Evolutionary conservation across 495 filamentous ascomycete species (phyloP), one percentile per base, ranked within the genome.

Genomic region (Saxophila tyrrhenica): DNA sequence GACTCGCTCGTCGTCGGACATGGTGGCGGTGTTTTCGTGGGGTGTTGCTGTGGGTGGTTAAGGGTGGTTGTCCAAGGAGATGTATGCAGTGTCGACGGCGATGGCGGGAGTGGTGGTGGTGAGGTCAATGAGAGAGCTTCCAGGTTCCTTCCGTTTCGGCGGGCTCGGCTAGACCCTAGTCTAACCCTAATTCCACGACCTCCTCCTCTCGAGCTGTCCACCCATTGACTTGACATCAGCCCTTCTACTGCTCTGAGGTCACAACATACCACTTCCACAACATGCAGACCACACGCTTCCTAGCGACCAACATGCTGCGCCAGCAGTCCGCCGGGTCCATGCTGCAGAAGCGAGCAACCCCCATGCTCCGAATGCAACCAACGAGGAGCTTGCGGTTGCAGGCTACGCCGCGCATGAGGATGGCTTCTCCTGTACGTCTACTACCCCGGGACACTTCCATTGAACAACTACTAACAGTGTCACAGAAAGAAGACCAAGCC

Each of bases 1-100:
- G 72, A 86, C 81, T 70, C 84, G 84, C 67, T 95, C 86, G 60
- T 89, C 86, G 77, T 96, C 92, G 64, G 84, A 82, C 86, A 88
- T 96, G 66, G 69, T 82, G 57, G 63, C 64, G 61, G 58, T 63
- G 62, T 44, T 44, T n/a, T 9, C 35, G 15, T 5, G 29, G 29
- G 29, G 29, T 35, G 29, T 35, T 35, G 29, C 7, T 13, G 5
- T 7, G 5, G 29, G 29, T 35, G 29, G 29, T 7, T n/a, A 35
- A 13, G 5, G 29, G 29, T 35, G 29, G 29, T 35, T 35, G 29
- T 57, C 53, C 15, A 17, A 25, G 35, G 19, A 35, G 42, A 22
- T n/a, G 35, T n/a, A 9, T 39, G 20, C 3, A 21, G 35, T 43
- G 8, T 5, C 3, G n/a, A 7, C 22, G 46, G 19, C 15, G 46